phyloP scores from a whole-genome alignment of 192 early-diverging fungal genomes.

The Spizellomyces sp. region DNA sequence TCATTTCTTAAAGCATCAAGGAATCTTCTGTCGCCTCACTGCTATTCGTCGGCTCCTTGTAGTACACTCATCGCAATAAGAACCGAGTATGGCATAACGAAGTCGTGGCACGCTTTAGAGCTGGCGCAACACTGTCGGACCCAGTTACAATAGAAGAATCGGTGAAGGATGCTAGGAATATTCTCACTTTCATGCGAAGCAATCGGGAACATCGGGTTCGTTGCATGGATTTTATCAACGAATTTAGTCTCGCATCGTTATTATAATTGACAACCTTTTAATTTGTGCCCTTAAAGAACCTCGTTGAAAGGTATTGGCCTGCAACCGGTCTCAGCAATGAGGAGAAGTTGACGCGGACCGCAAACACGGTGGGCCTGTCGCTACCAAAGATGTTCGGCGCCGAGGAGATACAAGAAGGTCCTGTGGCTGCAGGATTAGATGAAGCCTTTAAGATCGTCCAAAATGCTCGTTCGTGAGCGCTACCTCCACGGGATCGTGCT shows the following conservation, averaged over 20 bases:
- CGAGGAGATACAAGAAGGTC: not conserved
- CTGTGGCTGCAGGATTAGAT: not conserved
- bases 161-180: slow-evolving; percentile 14
- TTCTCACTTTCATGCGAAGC: slow-evolving; percentile 24
- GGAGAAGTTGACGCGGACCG: slow-evolving; percentile 37
- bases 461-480: not conserved
- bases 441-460: slow-evolving; percentile 9
- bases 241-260: not conserved
- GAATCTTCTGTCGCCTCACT: not conserved
- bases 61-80: slow-evolving; percentile 27
- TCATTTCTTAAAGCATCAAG: slow-evolving; percentile 8
- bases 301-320: slow-evolving; percentile 47
- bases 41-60: not conserved
- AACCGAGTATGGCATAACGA: slow-evolving; percentile 32
- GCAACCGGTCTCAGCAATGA: slow-evolving; percentile 23
- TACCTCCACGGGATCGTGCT: too few species aligned
- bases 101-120: slow-evolving; percentile 15
- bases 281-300: slow-evolving; percentile 18
- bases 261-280: not conserved
- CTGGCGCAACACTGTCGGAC: slow-evolving; percentile 3
- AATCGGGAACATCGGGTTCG: slow-evolving; percentile 26
- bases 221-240: not conserved
- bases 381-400: slow-evolving; percentile 35
- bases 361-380: slow-evolving; percentile 39
- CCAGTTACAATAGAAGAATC: not conserved